These are phyloP conservation scores for Ceratorhiza oryzae-sativae DNA, from an alignment of 1,284 basidiomycete species.

Conservation along the genomic window DNA sequence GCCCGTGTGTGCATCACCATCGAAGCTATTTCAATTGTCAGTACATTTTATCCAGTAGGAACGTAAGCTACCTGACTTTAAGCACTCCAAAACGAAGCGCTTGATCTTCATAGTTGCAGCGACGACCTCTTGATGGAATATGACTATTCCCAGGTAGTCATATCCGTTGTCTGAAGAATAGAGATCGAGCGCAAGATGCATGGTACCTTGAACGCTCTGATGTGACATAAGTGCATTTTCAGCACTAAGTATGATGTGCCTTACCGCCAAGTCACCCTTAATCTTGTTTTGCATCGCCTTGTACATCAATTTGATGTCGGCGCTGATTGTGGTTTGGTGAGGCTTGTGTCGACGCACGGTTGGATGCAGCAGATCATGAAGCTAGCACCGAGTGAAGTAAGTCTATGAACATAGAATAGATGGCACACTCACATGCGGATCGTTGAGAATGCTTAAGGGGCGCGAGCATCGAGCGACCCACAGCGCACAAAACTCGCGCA, in stretches of 20 bases:
- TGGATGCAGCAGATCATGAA: neutral
- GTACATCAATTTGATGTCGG: neutral
- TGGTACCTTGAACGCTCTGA: neutral
- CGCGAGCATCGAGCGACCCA: neutral
- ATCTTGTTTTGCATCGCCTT: neutral
- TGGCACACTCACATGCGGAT: neutral
- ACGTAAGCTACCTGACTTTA: neutral
- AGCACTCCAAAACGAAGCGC: conserved; percentile 1
- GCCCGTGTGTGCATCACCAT: neutral
- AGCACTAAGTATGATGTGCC: neutral
- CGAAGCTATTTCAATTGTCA: neutral
- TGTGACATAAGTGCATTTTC: neutral
- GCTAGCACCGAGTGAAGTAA: neutral
- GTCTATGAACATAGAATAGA: neutral
- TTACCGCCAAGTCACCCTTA: neutral
- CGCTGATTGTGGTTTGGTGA: neutral
- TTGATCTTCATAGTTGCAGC: neutral
- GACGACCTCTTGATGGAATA: neutral
- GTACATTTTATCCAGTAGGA: neutral
- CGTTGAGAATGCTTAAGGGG: neutral
- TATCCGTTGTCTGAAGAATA: neutral
- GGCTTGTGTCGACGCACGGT: neutral
- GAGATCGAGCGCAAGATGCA: conserved; percentile 6
- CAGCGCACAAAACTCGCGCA: neutral
- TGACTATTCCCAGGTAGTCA: neutral